Evolutionary conservation across 768 basidiomycete species (phyloP), one percentile per base, ranked within the genome.

Genomic region (Xanthoconium purpureum): DNA sequence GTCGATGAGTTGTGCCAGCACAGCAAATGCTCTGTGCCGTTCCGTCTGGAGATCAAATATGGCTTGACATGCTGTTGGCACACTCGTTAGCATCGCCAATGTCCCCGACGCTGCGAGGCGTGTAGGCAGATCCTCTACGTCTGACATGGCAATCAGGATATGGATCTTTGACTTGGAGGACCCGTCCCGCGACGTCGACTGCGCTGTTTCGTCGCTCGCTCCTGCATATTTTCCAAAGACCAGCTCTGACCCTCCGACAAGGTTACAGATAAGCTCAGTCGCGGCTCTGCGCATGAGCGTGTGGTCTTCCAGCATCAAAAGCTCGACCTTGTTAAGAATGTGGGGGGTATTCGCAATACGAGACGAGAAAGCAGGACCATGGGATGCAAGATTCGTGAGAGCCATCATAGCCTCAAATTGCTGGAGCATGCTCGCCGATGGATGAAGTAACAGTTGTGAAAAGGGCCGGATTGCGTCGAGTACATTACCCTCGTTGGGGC

Each of bases 371-470:
- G 83, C 80, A 0, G 84, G 75, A 47, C 81, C 82, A 50, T 91
- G 80, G 17, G 94, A 94, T 0, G 96, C 87, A 42, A 98, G 74
- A 69, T 99, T 99, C 9, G 97, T 99, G 50, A 99, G 78, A 1
- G 94, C 95, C 96, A 98, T 98, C 63, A 95, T 77, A 5, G 86
- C 85, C 71, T 99, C 97, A 65, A 99, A 99, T 39, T 82, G 81
- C 66, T 97, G 93, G 7, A 98, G 75, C 35, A 89, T 80, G 45
- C 74, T 85, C 10, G 91, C 82, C 0, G 83, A 79, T 1, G 83
- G 73, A 65, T 89, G 84, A 39, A 83, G 80, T 36, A 98, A 77
- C 53, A 97, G 75, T 30, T 84, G 67, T 10, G 88, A 82, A 48
- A 98, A 77, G 0, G 94, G 94, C 3, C 87, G 81, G 54, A 97